Evolutionary conservation across 805 yeast genomes (phyloP), one percentile per base, ranked within the genome.

Genomic region (Sungouiozyma intestinalis): DNA sequence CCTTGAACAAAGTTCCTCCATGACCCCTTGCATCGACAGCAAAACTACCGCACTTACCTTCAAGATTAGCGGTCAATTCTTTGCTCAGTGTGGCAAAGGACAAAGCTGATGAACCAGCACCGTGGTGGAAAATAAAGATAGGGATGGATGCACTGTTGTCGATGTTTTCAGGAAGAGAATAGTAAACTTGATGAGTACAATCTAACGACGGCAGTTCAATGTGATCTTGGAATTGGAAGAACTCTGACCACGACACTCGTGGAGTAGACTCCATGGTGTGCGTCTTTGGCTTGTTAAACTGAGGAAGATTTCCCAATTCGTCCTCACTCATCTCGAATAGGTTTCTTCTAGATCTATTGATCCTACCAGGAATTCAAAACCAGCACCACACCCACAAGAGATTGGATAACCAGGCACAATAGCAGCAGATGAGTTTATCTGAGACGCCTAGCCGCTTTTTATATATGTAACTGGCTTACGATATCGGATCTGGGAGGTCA

Each of bases 31-130:
- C 74, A 62, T 92, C 97, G 60, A 75, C 85, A 0, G 80, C 58
- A 38, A 88, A 69, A 2, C 82, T 56, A 0, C 90, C 95, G 4
- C 83, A 78, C 16, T 53, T 63, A 2, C 66, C 58, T 3, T 64
- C 58, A 7, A 62, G 54, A 17, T 53, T 54, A 13, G 43, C 43
- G 6, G 50, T 52, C 16, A 76, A 48, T 8, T 56, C 53, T 37
- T 53, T 59, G 1, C 74, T 61, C 18, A 85, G 52, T 19, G 66
- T 57, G 1, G 85, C 83, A 65, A 84, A 92, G 1, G 96, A 72
- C 63, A 85, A 65, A 0, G 82, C 86, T 2, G 85, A 75, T 0
- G 97, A 87, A 0, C 97, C 98, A 1, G 96, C 97, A 2, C 99
- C 99, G 60, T 92, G 99, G 49, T 85, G 92, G 50, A 79, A 77